Evolutionary conservation across 345 rosid genomes (phyloP).

Genomic region (Stellera chamaejasme): DNA sequence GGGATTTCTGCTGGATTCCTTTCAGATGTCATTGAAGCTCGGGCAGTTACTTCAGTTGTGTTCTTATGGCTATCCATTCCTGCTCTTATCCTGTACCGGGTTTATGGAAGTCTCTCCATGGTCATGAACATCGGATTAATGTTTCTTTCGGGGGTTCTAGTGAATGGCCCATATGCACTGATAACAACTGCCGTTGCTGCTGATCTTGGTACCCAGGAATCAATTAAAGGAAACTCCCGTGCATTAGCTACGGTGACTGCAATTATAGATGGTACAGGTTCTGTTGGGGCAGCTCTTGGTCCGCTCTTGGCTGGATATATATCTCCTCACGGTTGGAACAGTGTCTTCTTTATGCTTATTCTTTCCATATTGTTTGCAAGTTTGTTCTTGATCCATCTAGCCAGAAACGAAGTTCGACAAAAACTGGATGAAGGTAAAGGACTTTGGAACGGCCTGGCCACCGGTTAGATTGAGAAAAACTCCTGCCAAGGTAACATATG

Average conservation of each 20-base stretch:
- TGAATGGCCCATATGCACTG: slow-evolving; percentile 81
- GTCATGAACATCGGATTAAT: slow-evolving; percentile 48
- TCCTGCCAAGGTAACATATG: neutral
- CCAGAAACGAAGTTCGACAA: slow-evolving; percentile 41
- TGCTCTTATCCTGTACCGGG: slow-evolving; percentile 51
- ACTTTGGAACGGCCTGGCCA: slow-evolving; percentile 11
- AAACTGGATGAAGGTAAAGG: slow-evolving; percentile 25
- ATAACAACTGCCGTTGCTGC: slow-evolving; percentile 94
- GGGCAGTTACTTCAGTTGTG: slow-evolving; percentile 60
- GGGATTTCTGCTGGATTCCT: slow-evolving; percentile 69
- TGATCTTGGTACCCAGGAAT: slow-evolving; percentile 90
- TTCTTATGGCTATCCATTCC: slow-evolving; percentile 77
- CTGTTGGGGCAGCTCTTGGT: slow-evolving; percentile 88
- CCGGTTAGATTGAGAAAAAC: slow-evolving; percentile 2
- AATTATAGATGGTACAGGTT: slow-evolving; percentile 93
- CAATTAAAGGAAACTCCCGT: slow-evolving; percentile 62
- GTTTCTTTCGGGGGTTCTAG: slow-evolving; percentile 72
- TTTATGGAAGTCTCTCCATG: slow-evolving; percentile 61
- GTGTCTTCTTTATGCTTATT: slow-evolving; percentile 74
- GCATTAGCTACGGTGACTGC: slow-evolving; percentile 90
- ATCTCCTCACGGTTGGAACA: slow-evolving; percentile 77
- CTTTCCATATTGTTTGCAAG: slow-evolving; percentile 43
- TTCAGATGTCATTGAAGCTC: slow-evolving; percentile 73
- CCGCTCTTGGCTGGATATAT: slow-evolving; percentile 85
- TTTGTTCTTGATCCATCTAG: slow-evolving; percentile 55